These are phyloP conservation scores for Tanacetum coccineum DNA, from an alignment of 129 eudicot genomes.

Conservation along the genomic window DNA sequence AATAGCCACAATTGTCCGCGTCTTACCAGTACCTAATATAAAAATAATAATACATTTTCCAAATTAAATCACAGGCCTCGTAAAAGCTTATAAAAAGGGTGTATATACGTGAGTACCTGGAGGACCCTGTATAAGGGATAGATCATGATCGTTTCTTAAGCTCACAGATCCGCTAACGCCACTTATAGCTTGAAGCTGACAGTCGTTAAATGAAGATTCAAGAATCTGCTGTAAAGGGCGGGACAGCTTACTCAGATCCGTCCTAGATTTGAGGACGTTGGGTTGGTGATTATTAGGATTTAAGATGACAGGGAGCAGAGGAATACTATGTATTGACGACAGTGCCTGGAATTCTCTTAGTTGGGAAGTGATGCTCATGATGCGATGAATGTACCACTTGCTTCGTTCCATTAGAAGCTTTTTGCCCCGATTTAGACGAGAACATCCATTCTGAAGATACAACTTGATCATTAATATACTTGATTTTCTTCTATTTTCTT, in stretches of 20 bases:
- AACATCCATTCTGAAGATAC: conserved; percentile 72
- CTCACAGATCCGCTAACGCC: conserved; percentile 45
- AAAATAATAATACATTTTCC: conserved; percentile 1
- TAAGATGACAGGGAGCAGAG: conserved; percentile 75
- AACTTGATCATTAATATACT: conserved; percentile 65
- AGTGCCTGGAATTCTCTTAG: conserved; percentile 95
- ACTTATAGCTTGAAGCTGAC: conserved; percentile 89
- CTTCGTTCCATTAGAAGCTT: conserved; percentile 82
- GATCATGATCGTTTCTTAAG: conserved; percentile 39
- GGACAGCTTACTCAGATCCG: conserved; percentile 52
- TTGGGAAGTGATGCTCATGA: conserved; percentile 89
- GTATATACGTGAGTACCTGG: conserved; percentile 88
- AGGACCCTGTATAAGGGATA: conserved; percentile 98
- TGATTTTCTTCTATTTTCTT: conserved; percentile 63
- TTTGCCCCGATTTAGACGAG: conserved; percentile 80
- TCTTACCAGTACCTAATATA: conserved; percentile 80
- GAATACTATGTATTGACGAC: conserved; percentile 68
- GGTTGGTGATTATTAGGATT: conserved; percentile 53
- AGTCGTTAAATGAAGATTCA: conserved; percentile 59
- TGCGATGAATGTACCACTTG: conserved; percentile 84
- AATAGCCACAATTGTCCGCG: conserved; percentile 89
- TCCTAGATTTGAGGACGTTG: conserved; percentile 22
- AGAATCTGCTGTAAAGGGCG: conserved; percentile 63
- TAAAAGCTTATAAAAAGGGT: conserved; percentile 12
- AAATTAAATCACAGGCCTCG: conserved; percentile 7